Evolutionary conservation across 2,329 filamentous ascomycete species (phyloP), one percentile per base, ranked within the genome.

Genomic region (Aspergillus ibericus): DNA sequence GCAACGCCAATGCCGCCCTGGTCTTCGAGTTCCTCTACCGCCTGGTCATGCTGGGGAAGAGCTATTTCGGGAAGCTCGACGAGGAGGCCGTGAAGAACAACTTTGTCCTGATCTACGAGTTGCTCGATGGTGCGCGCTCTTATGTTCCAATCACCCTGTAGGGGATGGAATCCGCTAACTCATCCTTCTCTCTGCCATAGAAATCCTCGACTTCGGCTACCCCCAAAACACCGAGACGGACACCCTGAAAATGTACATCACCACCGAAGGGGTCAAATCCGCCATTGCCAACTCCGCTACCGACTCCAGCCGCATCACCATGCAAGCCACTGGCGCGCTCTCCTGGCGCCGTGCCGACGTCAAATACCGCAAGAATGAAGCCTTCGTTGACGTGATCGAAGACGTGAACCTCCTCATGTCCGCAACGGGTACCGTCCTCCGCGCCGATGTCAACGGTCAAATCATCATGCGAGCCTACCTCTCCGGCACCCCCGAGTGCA

Each of bases 81-180:
- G 95, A 99, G 82, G 95, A 99, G 80, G 93, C 95, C 58, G 93
- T 99, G 69, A 99, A 99, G 88, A 98, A 97, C 80, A 99, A 99
- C 81, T 99, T 99, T 80, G 95, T 99, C 64, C 83, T 99, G 66
- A 92, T 99, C 38, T 99, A 99, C 78, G 95, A 99, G 83, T 84
- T 99, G 58, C 81, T 99, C 56, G 95, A 99, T 77, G 91, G 91
- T 95, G 73, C 63, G 80, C 25, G 10, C 9, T 7, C 27, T n/a
- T 16, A 5, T 6, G 8, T 10, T 3, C 29, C 12, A 32, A 32
- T 9, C 27, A 32, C 9, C 9, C 27, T 42, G 5, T 6, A 4
- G 4, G 4, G 18, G 6, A 72, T 20, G n/a, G 9, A 18, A 16
- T 13, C 4, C 52, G 13, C 44, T 38, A 10, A 5, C 13, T 8